Percentiles rank a stretch among this genome's conserved stretches.
Conservation (phyloP, 2,329 filamentous ascomycete species). For the Cladorrhinum sp. region DNA sequence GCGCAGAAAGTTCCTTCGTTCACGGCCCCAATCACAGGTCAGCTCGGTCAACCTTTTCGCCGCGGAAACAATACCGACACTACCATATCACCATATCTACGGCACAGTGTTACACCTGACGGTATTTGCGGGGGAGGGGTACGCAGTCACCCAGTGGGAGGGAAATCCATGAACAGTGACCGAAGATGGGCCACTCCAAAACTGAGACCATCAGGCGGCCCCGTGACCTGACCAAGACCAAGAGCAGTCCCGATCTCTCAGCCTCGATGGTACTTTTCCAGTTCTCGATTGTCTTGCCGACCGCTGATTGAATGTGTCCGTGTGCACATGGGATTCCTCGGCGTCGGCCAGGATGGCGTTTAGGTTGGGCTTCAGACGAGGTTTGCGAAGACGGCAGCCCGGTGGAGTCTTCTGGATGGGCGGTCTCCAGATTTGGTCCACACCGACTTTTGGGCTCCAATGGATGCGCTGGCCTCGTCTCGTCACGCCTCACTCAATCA, state of each 20-base stretch:
- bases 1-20: slow-evolving; percentile 15
- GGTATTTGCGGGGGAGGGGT: background rate
- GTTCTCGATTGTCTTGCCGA: background rate
- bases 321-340: background rate
- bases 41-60: slow-evolving; percentile 15
- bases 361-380: background rate
- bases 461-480: slow-evolving; percentile 21
- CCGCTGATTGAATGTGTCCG: background rate
- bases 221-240: background rate
- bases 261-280: background rate
- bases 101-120: background rate
- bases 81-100: slow-evolving; percentile 3
- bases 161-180: background rate
- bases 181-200: background rate
- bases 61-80: slow-evolving; percentile 8
- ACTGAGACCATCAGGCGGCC: background rate
- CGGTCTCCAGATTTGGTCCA: slow-evolving; percentile 16
- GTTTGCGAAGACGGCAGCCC: slow-evolving; percentile 8
- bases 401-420: slow-evolving; percentile 15
- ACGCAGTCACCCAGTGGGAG: background rate
- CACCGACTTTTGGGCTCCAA: slow-evolving; percentile 29
- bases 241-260: background rate
- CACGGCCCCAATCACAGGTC: slow-evolving; percentile 9
- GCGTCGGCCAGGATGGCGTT: background rate
- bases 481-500: slow-evolving; percentile 14